Evolutionary conservation across 176 grass and related monocot genomes (phyloP).

Genomic region (Saccharum officinarum): DNA sequence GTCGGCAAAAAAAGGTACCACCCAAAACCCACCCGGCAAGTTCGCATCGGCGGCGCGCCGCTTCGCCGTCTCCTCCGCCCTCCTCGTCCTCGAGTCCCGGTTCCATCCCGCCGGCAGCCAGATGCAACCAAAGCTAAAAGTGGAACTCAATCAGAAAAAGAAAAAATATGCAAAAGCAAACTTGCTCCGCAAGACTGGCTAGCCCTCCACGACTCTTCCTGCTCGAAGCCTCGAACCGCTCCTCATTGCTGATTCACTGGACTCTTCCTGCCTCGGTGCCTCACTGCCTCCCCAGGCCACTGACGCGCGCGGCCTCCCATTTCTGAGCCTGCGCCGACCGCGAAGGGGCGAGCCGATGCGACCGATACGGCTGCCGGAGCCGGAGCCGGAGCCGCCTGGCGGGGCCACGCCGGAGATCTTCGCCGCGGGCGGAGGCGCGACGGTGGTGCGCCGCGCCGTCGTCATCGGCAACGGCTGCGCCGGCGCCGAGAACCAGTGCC

Average conservation of each 20-base stretch:
- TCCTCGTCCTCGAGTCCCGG: not conserved
- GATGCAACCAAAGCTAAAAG: not conserved
- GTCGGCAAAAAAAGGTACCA: not conserved
- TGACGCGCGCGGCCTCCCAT: not conserved
- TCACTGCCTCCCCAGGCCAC: not conserved
- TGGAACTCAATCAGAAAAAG: too few relatives aligned
- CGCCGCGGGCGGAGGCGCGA: conserved; percentile 44
- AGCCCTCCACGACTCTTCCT: not conserved
- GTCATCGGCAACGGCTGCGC: conserved; percentile 92
- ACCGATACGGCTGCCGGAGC: conserved; percentile 58
- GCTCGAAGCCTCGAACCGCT: not conserved
- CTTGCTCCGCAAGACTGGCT: conserved; percentile 30
- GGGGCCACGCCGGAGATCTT: conserved; percentile 68
- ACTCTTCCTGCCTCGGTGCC: not conserved
- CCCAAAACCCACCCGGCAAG: not conserved
- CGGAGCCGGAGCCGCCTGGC: conserved; percentile 52
- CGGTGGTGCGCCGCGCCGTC: conserved; percentile 65
- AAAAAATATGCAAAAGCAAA: conserved; percentile 4
- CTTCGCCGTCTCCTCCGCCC: not conserved
- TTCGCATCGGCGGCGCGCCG: not conserved
- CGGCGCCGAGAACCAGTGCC: conserved; percentile 78
- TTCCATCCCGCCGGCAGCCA: conserved; percentile 4
- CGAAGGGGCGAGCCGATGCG: conserved; percentile 23
- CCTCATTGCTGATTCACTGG: conserved; percentile 20
- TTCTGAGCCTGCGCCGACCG: not conserved